Evolutionary conservation across 176 grass and related monocot genomes (phyloP).

Genomic region (Olyra latifolia): DNA sequence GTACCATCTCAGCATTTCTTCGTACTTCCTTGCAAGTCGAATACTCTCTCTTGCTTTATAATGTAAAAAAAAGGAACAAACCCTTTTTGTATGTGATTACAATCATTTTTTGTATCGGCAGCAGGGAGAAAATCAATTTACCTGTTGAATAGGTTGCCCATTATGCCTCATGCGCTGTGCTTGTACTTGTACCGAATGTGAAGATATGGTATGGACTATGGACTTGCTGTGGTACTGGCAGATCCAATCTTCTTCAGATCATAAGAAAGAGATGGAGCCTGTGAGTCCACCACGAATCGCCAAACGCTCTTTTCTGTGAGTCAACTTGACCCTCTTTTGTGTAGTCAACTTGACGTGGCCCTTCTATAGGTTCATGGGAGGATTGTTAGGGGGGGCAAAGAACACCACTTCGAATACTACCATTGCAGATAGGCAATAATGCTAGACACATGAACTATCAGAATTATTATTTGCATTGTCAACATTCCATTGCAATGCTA

Average conservation of each 20-base stretch:
- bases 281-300: neutral
- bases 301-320: neutral
- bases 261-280: neutral
- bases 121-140: neutral
- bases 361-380: neutral
- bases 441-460: neutral
- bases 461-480: conserved; percentile 17
- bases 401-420: conserved; percentile 24
- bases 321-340: neutral
- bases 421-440: conserved; percentile 9
- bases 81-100: neutral
- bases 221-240: neutral
- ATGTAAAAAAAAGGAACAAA: neutral
- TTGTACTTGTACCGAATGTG: conserved; percentile 26
- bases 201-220: neutral
- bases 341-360: neutral
- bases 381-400: neutral
- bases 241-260: neutral
- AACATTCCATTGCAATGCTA: conserved; percentile 6
- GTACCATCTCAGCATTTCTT: neutral
- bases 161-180: neutral
- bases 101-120: conserved; percentile 8
- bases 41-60: neutral
- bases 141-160: neutral
- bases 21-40: neutral